Percentiles rank a stretch among this genome's conserved stretches.
Conservation (phyloP, 2,329 filamentous ascomycete genomes). For the Neonectria punicea region DNA sequence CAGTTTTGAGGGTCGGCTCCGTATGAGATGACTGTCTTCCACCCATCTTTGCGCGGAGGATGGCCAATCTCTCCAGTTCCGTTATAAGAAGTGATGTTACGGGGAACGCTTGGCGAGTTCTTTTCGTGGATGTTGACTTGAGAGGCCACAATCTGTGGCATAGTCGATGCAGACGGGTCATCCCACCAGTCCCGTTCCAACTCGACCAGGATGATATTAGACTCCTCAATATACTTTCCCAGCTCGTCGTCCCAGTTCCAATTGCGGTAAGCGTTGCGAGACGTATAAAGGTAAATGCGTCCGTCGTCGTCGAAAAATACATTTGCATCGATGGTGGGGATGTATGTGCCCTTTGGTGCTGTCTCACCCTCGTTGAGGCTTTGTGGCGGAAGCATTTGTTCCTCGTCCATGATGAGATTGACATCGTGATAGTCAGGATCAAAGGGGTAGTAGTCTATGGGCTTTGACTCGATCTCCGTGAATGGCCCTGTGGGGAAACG, state of each 20-base stretch:
- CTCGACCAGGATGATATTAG: constrained; percentile 51
- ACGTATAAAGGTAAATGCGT: constrained; percentile 49
- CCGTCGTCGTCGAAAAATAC: constrained; percentile 57
- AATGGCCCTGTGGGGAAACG: constrained; percentile 49
- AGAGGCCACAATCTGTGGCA: constrained; percentile 47
- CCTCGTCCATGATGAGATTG: constrained; percentile 51
- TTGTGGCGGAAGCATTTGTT: constrained; percentile 48
- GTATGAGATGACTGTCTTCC: constrained; percentile 51
- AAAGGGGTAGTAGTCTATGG: constrained; percentile 49
- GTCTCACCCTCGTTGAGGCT: constrained; percentile 40
- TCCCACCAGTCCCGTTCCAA: constrained; percentile 50
- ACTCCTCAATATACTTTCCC: constrained; percentile 51
- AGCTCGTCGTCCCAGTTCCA: constrained; percentile 50
- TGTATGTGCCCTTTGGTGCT: constrained; percentile 49
- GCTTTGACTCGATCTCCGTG: constrained; percentile 45
- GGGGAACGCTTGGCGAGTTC: constrained; percentile 40
- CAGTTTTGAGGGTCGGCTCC: constrained; percentile 48
- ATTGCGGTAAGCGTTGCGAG: constrained; percentile 50
- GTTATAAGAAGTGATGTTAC: constrained; percentile 48
- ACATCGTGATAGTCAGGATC: constrained; percentile 50
- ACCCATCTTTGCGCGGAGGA: constrained; percentile 50
- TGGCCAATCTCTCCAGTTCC: constrained; percentile 48
- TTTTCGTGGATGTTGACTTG: constrained; percentile 44
- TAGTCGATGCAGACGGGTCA: constrained; percentile 46
- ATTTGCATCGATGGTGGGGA: constrained; percentile 57